These are phyloP conservation scores for Dimocarpus longan DNA, from an alignment of 345 rosid genomes.

Conservation along the genomic window DNA sequence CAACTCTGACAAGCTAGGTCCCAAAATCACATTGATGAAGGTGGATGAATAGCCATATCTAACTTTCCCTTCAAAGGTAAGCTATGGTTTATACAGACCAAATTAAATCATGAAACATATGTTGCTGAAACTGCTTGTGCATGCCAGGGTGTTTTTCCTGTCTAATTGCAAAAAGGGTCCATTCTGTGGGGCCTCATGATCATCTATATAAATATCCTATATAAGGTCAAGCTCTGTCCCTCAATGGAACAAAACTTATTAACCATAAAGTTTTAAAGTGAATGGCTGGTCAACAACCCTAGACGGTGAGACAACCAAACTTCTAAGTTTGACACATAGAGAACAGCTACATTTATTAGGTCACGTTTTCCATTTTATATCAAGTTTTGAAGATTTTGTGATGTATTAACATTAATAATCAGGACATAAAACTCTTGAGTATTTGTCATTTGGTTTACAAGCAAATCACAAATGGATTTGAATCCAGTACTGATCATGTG, in stretches of 20 bases:
- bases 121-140: not conserved
- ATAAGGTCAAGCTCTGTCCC: not conserved
- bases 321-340: not conserved
- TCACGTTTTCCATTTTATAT: too few relatives aligned
- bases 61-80: conserved; percentile 24
- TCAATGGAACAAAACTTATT: not conserved
- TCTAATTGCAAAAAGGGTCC: not conserved
- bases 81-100: not conserved
- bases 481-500: too few relatives aligned
- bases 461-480: too few relatives aligned
- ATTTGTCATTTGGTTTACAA: too few relatives aligned
- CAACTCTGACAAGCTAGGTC: not conserved
- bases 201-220: too few relatives aligned
- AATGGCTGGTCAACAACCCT: not conserved
- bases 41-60: not conserved
- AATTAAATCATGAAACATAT: not conserved
- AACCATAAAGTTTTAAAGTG: not conserved
- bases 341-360: not conserved
- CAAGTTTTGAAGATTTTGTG: too few relatives aligned
- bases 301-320: not conserved
- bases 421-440: too few relatives aligned
- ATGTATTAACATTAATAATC: too few relatives aligned
- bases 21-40: not conserved
- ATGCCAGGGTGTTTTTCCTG: not conserved
- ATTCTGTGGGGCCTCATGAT: not conserved